phyloP scores from a whole-genome alignment of 371 early-diverging fungal genomes.

The Mucor indicus region DNA sequence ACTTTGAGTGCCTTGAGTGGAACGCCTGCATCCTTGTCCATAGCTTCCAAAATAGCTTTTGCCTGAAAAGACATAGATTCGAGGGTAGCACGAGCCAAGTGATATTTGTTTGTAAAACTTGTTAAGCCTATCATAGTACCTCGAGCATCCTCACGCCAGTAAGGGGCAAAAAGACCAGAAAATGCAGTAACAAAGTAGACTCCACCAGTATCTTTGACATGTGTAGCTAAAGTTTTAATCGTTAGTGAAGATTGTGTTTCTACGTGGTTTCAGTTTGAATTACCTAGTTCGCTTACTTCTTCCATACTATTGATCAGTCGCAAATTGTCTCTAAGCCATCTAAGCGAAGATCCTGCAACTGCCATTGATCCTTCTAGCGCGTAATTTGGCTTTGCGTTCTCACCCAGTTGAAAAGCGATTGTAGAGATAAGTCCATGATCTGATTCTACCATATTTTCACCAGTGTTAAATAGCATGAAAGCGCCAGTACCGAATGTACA shows the following conservation, averaged over 20 bases:
- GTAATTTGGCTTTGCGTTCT: conserved; percentile 69
- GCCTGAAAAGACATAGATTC: conserved; percentile 92
- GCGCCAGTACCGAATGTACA: conserved; percentile 97
- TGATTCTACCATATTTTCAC: conserved; percentile 72
- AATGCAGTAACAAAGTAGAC: conserved; percentile 96
- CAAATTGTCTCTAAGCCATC: conserved; percentile 90
- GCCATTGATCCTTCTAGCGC: conserved; percentile 96
- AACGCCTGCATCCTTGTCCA: conserved; percentile 73
- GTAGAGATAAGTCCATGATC: conserved; percentile 88
- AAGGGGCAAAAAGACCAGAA: conserved; percentile 92
- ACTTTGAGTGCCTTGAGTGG: conserved; percentile 74
- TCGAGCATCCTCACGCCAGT: conserved; percentile 92
- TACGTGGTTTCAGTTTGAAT: conserved; percentile 23
- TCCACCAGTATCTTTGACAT: conserved; percentile 79
- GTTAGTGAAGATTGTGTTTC: too few species aligned
- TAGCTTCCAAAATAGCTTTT: conserved; percentile 87
- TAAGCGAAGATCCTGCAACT: conserved; percentile 91
- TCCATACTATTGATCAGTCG: conserved; percentile 67
- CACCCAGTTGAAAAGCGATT: conserved; percentile 87
- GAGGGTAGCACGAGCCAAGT: conserved; percentile 84
- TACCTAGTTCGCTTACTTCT: conserved; percentile 68
- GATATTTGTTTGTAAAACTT: conserved; percentile 78
- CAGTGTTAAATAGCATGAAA: conserved; percentile 95
- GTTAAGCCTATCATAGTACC: conserved; percentile 90
- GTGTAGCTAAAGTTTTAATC: conserved; percentile 27